phyloP scores from a whole-genome alignment of 441 rosid species.

The Arabidopsis lyrata region DNA sequence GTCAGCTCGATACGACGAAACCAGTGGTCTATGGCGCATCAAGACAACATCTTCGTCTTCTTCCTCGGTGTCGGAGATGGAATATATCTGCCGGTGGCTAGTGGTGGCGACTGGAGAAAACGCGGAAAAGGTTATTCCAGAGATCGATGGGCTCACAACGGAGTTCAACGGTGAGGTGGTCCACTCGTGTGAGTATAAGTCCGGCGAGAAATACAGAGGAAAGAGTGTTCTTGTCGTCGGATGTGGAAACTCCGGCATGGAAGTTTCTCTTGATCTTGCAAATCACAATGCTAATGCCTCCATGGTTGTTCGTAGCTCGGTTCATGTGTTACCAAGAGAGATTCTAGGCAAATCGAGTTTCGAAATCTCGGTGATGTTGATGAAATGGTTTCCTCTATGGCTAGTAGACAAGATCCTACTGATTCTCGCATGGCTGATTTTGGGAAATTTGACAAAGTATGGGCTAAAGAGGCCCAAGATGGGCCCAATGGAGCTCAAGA shows the following conservation, averaged over 20 bases:
- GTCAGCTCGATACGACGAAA: conserved; percentile 68
- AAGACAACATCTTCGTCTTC: conserved; percentile 40
- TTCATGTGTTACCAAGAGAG: conserved; percentile 78
- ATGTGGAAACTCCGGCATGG: conserved; percentile 87
- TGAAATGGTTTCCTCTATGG: conserved; percentile 75
- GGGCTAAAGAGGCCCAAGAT: conserved; percentile 61
- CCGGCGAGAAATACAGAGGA: conserved; percentile 57
- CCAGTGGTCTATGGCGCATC: conserved; percentile 70
- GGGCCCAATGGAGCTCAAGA: conserved; percentile 74
- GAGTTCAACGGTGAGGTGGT: conserved; percentile 64
- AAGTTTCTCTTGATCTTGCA: conserved; percentile 74
- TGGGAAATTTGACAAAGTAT: conserved; percentile 53
- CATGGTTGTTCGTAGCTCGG: conserved; percentile 73
- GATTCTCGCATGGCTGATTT: conserved; percentile 57
- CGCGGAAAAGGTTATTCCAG: conserved; percentile 65
- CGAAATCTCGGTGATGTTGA: conserved; percentile 55
- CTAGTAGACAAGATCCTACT: conserved; percentile 65
- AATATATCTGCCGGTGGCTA: conserved; percentile 72
- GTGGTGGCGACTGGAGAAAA: conserved; percentile 86
- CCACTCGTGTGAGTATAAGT: conserved; percentile 67
- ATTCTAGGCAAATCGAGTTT: conserved; percentile 62
- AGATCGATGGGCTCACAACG: conserved; percentile 56
- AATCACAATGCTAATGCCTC: conserved; percentile 63
- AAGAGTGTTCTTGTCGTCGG: conserved; percentile 79
- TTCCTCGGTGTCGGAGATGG: conserved; percentile 49